Percentiles rank a stretch among this genome's conserved stretches.
Evolutionary conservation across 345 rosid species (phyloP).

Genomic region (Salix dunnii): DNA sequence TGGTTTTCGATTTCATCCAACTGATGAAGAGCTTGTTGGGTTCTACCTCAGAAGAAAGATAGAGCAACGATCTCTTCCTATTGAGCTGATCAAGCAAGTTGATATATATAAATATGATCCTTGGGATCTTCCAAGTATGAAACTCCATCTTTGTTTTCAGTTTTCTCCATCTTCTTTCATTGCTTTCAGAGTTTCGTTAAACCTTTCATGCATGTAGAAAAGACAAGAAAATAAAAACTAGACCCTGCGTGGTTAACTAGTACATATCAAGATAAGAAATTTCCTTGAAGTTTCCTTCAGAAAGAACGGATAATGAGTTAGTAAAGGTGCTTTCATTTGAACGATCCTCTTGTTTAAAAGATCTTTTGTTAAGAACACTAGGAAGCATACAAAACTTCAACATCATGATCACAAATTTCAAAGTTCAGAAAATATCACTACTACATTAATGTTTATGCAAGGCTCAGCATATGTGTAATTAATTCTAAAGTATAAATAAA

Average conservation of each 20-base stretch:
- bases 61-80: constrained; percentile 54
- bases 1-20: constrained; percentile 92
- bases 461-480: background rate
- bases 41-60: constrained; percentile 70
- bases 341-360: background rate
- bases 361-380: background rate
- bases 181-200: background rate
- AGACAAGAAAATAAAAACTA: too few species aligned
- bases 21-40: constrained; percentile 93
- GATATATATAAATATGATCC: constrained; percentile 92
- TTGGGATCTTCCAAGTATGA: constrained; percentile 98
- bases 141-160: background rate
- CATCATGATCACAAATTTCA: background rate
- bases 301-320: background rate
- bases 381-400: constrained; percentile 12
- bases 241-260: too few species aligned
- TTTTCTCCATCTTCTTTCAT: background rate
- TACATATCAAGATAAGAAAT: background rate
- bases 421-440: background rate
- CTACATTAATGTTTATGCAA: background rate
- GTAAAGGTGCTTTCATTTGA: background rate
- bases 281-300: background rate
- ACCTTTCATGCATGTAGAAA: background rate
- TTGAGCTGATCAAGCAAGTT: constrained; percentile 86
- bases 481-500: background rate